These are phyloP conservation scores for Chrysoporthe austroafricana DNA, from an alignment of 2,329 filamentous ascomycete genomes.

Conservation along the genomic window DNA sequence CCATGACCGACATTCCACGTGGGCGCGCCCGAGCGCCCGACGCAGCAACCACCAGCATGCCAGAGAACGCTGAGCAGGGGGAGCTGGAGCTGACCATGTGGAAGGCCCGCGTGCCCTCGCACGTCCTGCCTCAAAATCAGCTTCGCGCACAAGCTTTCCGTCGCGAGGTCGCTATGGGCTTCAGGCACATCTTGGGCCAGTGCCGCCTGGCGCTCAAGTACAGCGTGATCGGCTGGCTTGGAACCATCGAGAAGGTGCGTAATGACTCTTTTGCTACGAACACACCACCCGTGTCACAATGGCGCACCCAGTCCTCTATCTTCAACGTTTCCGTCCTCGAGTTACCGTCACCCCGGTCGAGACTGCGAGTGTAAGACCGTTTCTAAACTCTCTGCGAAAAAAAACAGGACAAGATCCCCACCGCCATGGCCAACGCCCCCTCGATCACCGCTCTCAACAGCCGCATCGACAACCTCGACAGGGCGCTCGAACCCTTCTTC, in stretches of 20 bases:
- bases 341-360: background rate
- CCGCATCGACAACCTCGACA: slow-evolving; percentile 12
- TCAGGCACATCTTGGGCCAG: slow-evolving; percentile 14
- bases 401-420: slow-evolving; percentile 16
- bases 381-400: background rate
- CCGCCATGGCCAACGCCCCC: slow-evolving; percentile 11
- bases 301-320: background rate
- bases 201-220: slow-evolving; percentile 22
- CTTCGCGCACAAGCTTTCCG: slow-evolving; percentile 15
- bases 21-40: background rate
- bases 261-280: background rate
- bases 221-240: slow-evolving; percentile 22
- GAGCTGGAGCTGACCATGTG: background rate
- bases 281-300: background rate
- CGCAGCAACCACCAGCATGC: background rate
- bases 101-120: background rate
- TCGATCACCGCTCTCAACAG: slow-evolving; percentile 14
- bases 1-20: background rate
- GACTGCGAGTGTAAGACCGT: too few species aligned
- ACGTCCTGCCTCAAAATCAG: background rate
- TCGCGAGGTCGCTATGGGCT: slow-evolving; percentile 12
- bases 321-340: background rate
- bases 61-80: background rate
- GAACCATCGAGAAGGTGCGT: slow-evolving; percentile 19
- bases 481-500: slow-evolving; percentile 14